Conservation (phyloP, 208 protist species). For the Crithidia thermophila region DNA sequence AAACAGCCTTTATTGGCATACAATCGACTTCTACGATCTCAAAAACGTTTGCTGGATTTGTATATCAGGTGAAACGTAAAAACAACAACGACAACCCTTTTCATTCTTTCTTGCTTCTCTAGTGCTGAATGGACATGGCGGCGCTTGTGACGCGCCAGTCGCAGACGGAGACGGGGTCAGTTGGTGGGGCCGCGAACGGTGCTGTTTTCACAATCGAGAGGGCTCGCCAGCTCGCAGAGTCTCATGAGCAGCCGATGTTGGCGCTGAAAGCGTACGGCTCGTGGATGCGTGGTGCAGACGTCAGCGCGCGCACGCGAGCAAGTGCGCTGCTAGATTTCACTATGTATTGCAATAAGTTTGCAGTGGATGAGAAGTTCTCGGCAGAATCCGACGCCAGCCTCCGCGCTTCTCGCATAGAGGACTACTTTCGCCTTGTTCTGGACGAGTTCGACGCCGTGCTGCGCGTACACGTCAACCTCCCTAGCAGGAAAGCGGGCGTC, state of each 20-base stretch:
- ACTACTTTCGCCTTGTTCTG: constrained; percentile 34
- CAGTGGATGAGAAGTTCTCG: background rate
- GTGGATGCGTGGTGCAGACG: constrained; percentile 13
- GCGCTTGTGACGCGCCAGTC: no score
- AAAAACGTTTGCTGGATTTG: no score
- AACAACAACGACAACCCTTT: no score
- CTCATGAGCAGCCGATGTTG: constrained; percentile 34
- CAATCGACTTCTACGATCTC: no score
- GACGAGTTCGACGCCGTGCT: constrained; percentile 22
- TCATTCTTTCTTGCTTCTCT: no score
- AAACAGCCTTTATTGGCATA: no score
- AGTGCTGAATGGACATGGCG: no score
- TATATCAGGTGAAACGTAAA: no score
- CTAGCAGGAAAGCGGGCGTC: background rate
- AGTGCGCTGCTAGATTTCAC: constrained; percentile 28
- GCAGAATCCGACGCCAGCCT: background rate
- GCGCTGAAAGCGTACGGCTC: constrained; percentile 43
- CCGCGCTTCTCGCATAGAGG: constrained; percentile 8
- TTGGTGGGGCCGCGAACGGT: background rate
- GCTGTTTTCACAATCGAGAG: background rate
- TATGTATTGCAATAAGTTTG: constrained; percentile 33
- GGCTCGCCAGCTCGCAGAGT: constrained; percentile 19
- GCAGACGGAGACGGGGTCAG: background rate
- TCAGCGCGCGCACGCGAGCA: constrained; percentile 3
- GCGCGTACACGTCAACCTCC: background rate